phyloP scores from a whole-genome alignment of 306 rosid species.

The Castanospermum australe region DNA sequence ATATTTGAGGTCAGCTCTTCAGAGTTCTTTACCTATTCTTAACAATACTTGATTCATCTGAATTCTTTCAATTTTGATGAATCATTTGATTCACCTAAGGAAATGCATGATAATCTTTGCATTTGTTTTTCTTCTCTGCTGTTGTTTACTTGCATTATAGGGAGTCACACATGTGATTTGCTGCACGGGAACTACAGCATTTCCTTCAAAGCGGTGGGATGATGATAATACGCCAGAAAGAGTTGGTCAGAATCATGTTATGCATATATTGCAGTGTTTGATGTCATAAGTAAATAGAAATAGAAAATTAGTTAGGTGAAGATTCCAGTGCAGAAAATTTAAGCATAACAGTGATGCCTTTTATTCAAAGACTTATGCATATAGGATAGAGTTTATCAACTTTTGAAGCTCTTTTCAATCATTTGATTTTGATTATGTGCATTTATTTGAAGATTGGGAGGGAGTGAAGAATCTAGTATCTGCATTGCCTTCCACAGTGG shows the following conservation, averaged over 20 bases:
- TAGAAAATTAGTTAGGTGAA: slow-evolving; percentile 23
- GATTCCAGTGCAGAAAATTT: slow-evolving; percentile 1
- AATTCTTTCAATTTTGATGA: neutral
- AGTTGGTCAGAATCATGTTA: slow-evolving; percentile 64
- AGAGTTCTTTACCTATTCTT: neutral
- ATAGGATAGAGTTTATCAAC: neutral
- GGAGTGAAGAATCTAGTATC: slow-evolving; percentile 90
- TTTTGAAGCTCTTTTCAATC: neutral
- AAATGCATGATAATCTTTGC: slow-evolving; percentile 5
- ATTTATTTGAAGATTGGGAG: slow-evolving; percentile 78
- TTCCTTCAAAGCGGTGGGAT: slow-evolving; percentile 93
- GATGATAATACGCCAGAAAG: slow-evolving; percentile 89
- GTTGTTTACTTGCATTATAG: slow-evolving; percentile 43
- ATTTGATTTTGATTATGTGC: slow-evolving; percentile 17
- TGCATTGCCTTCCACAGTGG: slow-evolving; percentile 71
- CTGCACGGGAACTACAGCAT: slow-evolving; percentile 95
- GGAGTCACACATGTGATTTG: slow-evolving; percentile 97
- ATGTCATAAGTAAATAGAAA: slow-evolving; percentile 8
- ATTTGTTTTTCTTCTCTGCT: neutral
- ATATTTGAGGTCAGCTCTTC: slow-evolving; percentile 67
- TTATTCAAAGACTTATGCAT: neutral
- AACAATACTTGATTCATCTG: neutral
- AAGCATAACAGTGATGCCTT: slow-evolving; percentile 1
- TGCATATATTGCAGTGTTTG: neutral
- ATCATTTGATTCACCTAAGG: neutral